These are phyloP conservation scores for Vaccinium myrtillus DNA, from an alignment of 148 eudicot genomes.

Conservation along the genomic window DNA sequence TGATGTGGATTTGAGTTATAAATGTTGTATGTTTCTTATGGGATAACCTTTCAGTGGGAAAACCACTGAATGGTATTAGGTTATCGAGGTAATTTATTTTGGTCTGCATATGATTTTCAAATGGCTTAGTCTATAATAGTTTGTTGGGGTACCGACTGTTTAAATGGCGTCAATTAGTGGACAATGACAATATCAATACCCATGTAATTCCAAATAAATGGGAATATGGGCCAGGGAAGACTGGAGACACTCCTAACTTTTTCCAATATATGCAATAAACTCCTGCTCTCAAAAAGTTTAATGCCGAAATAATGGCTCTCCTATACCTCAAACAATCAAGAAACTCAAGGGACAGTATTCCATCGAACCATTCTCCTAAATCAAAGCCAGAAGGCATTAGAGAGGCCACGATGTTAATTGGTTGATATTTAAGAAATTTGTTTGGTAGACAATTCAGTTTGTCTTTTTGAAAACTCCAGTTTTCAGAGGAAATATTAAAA, in stretches of 20 bases:
- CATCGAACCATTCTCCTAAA: neutral
- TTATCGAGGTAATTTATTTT: neutral
- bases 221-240: neutral
- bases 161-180: neutral
- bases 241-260: neutral
- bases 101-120: neutral
- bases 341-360: neutral
- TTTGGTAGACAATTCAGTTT: neutral
- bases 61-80: neutral
- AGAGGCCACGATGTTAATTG: neutral
- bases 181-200: neutral
- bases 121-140: neutral
- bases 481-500: neutral
- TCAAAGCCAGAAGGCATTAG: neutral
- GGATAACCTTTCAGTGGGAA: neutral
- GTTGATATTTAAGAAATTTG: neutral
- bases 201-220: neutral
- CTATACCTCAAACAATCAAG: neutral
- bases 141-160: neutral
- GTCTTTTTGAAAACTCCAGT: neutral
- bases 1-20: slow-evolving; percentile 1
- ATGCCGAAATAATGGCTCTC: neutral
- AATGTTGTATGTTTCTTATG: neutral
- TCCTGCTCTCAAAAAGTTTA: neutral
- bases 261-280: neutral